Conservation (phyloP, 805 yeast genomes). For the Cyberlindnera lachancei region DNA sequence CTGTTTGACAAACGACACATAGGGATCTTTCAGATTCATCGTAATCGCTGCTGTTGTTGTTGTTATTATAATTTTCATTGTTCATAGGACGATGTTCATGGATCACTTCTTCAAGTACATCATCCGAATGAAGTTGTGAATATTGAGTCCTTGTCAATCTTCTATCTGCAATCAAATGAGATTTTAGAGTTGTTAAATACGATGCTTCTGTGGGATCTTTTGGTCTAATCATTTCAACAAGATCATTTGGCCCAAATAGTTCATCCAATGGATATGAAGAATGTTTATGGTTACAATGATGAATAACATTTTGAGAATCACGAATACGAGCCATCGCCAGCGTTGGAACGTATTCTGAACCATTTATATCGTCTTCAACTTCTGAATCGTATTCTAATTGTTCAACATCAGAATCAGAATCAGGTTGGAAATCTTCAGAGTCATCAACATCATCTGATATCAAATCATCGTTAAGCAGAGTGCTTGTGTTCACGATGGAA, state of each 20-base stretch:
- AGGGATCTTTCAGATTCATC: slow-evolving; percentile 31
- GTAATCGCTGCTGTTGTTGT: slow-evolving; percentile 8
- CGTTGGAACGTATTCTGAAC: slow-evolving; percentile 9
- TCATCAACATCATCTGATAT: slow-evolving; percentile 13
- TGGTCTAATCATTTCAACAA: slow-evolving; percentile 25
- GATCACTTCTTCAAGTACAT: slow-evolving; percentile 23
- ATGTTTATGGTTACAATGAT: background rate
- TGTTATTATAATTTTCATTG: slow-evolving; percentile 4
- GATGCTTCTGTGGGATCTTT: slow-evolving; percentile 17
- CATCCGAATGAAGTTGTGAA: slow-evolving; percentile 23
- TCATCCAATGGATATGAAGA: slow-evolving; percentile 10
- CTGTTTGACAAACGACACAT: slow-evolving; percentile 79
- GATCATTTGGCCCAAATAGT: slow-evolving; percentile 14
- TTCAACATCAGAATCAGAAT: slow-evolving; percentile 20
- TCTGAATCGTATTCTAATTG: slow-evolving; percentile 28
- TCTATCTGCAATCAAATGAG: slow-evolving; percentile 17
- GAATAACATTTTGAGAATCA: slow-evolving; percentile 2
- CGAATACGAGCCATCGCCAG: slow-evolving; percentile 9
- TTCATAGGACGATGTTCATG: slow-evolving; percentile 20
- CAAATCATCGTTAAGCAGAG: background rate
- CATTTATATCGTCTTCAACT: slow-evolving; percentile 20
- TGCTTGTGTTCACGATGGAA: background rate
- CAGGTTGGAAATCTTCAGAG: slow-evolving; percentile 26
- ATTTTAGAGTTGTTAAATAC: slow-evolving; percentile 6
- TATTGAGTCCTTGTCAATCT: slow-evolving; percentile 30